Base-by-base conservation (phyloP, 2,329 filamentous ascomycete genomes). In the Teratosphaeria pseudoeucalypti region DNA sequence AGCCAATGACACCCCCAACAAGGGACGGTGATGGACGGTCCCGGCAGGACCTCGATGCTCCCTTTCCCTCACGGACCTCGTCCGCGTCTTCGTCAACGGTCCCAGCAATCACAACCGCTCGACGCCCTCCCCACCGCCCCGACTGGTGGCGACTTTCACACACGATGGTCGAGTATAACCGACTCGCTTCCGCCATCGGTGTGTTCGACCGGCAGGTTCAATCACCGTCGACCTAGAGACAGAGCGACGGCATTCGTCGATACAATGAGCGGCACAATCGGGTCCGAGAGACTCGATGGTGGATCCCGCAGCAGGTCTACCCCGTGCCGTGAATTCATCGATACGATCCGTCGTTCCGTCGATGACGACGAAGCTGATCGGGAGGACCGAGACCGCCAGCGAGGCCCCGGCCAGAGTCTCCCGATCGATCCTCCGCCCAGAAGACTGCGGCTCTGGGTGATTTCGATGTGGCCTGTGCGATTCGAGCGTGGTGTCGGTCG, bases 91-190 rank as follows among this genome's bases (percentile, higher is more conserved):
- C n/a, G 69, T 74, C 9, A 69, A 78, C 26, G 83, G 82, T 0
- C 81, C 82, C 0, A 77, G 70, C 1, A 74, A 72, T 12, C 71
- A 72, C 3, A 77, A 81, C 29, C 79, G 80, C 5, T 73, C 72
- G 4, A 68, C 66, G 0, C 23, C 32, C 9, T 84, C 82, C 62
- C 66, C 70, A 2, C 68, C 86, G 0, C 83, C 84, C 6, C 80
- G 78, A 49, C 74, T 89, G 23, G 76, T 87, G 11, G 79, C 84
- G 56, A 78, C 78, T 0, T 88, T 88, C 68, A 74, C 84, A 43
- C 87, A 88, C 61, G 85, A 88, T 64, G 84, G 85, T 3, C 85
- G 88, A 66, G 77, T 87, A 52, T n/a, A 83, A 80, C 55, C 80
- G 79, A n/a, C n/a, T n/a, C n/a, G n/a, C n/a, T n/a, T n/a, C n/a